phyloP scores from a whole-genome alignment of 805 yeast species.

The Wickerhamiella dianesei region DNA sequence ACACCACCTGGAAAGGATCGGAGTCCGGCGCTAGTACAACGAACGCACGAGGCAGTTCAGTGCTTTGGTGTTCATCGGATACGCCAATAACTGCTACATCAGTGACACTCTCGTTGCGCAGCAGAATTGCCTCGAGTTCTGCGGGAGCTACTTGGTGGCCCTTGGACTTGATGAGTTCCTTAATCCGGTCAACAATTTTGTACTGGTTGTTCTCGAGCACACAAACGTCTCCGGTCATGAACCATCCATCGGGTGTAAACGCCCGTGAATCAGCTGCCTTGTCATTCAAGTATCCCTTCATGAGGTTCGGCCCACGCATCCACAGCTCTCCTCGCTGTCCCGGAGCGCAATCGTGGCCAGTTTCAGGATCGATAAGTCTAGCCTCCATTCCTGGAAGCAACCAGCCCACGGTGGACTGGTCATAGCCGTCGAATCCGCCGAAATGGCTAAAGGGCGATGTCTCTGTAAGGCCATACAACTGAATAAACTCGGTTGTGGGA shows the following conservation, averaged over 20 bases:
- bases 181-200: slow-evolving; percentile 43
- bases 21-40: slow-evolving; percentile 17
- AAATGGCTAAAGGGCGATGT: slow-evolving; percentile 39
- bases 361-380: slow-evolving; percentile 28
- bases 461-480: slow-evolving; percentile 39
- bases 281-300: slow-evolving; percentile 36
- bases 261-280: slow-evolving; percentile 34
- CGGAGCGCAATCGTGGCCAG: slow-evolving; percentile 33
- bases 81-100: slow-evolving; percentile 84
- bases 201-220: slow-evolving; percentile 27
- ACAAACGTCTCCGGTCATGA: slow-evolving; percentile 44
- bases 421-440: neutral
- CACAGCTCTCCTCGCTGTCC: slow-evolving; percentile 36
- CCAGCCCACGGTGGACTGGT: slow-evolving; percentile 22
- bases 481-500: slow-evolving; percentile 6
- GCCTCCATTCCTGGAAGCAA: slow-evolving; percentile 34
- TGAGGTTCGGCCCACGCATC: slow-evolving; percentile 41
- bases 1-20: slow-evolving; percentile 12
- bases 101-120: slow-evolving; percentile 57
- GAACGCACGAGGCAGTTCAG: slow-evolving; percentile 35
- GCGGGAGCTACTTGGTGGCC: slow-evolving; percentile 92
- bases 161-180: slow-evolving; percentile 46
- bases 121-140: slow-evolving; percentile 74
- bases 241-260: slow-evolving; percentile 38
- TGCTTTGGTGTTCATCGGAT: slow-evolving; percentile 55